Evolutionary conservation across 352 stramenopile genomes (phyloP).

Genomic region (Phytophthora citrophthora): DNA sequence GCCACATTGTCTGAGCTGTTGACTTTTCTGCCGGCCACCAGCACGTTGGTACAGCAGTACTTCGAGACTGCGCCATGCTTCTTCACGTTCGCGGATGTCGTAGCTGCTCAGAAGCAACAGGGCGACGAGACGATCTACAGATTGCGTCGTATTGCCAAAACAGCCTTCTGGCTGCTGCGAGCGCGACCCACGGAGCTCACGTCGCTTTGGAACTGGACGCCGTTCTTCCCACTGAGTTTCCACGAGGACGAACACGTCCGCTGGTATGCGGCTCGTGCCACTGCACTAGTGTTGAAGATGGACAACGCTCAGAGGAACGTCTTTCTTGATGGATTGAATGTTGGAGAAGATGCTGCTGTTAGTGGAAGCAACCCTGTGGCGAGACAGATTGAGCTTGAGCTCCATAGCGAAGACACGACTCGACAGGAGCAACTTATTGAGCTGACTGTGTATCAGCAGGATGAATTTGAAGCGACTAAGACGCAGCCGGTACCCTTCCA

Average conservation of each 20-base stretch:
- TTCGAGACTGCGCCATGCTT: slow-evolving; percentile 75
- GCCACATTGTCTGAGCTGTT: slow-evolving; percentile 64
- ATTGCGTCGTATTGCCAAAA: slow-evolving; percentile 62
- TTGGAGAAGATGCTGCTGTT: slow-evolving; percentile 58
- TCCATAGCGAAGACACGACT: slow-evolving; percentile 50
- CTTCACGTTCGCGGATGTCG: slow-evolving; percentile 73
- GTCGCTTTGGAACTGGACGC: slow-evolving; percentile 82
- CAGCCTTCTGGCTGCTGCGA: slow-evolving; percentile 62
- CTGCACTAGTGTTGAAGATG: slow-evolving; percentile 71
- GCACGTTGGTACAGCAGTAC: slow-evolving; percentile 66
- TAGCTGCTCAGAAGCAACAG: slow-evolving; percentile 45
- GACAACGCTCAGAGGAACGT: slow-evolving; percentile 64
- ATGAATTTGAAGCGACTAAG: slow-evolving; percentile 2
- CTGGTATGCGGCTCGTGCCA: slow-evolving; percentile 70
- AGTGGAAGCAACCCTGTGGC: slow-evolving; percentile 38
- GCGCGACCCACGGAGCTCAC: slow-evolving; percentile 59
- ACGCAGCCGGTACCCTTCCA: slow-evolving; percentile 55
- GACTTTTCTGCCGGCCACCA: slow-evolving; percentile 56
- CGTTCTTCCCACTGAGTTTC: slow-evolving; percentile 84
- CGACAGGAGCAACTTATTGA: slow-evolving; percentile 60
- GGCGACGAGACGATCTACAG: slow-evolving; percentile 38
- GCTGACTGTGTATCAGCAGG: slow-evolving; percentile 39
- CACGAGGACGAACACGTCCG: slow-evolving; percentile 61
- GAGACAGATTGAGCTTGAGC: slow-evolving; percentile 66
- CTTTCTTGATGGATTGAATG: slow-evolving; percentile 62